These are phyloP conservation scores for Penicillium sp. DNA, from an alignment of 2,329 filamentous ascomycete species.

Conservation along the genomic window DNA sequence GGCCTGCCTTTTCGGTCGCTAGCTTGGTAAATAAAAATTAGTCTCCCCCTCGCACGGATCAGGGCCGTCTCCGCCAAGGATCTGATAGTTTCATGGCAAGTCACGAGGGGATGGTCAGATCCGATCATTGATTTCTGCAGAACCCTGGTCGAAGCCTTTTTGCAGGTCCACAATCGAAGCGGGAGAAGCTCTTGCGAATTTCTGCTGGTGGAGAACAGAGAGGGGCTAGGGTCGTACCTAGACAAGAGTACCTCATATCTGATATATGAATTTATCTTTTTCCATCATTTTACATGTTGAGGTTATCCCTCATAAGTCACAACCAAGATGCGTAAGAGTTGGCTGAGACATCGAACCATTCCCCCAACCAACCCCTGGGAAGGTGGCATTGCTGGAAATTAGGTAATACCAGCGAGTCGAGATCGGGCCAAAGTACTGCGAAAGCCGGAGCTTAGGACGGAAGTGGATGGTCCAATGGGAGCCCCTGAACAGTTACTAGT, in stretches of 20 bases:
- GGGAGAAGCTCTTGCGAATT: constrained; percentile 39
- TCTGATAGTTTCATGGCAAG: constrained; percentile 10
- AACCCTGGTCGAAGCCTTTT: constrained; percentile 26
- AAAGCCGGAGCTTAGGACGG: constrained; percentile 1
- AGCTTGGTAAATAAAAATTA: constrained; percentile 5
- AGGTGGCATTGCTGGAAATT: not conserved
- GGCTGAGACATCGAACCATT: constrained; percentile 7
- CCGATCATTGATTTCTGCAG: constrained; percentile 24
- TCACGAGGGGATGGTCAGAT: constrained; percentile 13
- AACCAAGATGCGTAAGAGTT: not conserved
- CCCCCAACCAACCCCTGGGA: not conserved
- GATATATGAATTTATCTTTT: not conserved
- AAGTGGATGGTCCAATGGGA: not conserved
- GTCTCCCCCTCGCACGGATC: not conserved
- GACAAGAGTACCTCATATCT: not conserved
- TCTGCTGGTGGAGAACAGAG: constrained; percentile 31
- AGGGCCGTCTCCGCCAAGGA: not conserved
- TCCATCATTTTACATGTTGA: not conserved
- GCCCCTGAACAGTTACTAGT: not conserved
- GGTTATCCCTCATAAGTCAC: not conserved
- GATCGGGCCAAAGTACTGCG: constrained; percentile 1
- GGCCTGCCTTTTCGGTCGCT: constrained; percentile 13
- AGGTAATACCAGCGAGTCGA: constrained; percentile 3
- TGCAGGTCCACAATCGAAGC: constrained; percentile 39
- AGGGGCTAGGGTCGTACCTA: constrained; percentile 22